Evolutionary conservation across 2,329 filamentous ascomycete species (phyloP), one percentile per base, ranked within the genome.

Genomic region (Dactylellina haptotyla): DNA sequence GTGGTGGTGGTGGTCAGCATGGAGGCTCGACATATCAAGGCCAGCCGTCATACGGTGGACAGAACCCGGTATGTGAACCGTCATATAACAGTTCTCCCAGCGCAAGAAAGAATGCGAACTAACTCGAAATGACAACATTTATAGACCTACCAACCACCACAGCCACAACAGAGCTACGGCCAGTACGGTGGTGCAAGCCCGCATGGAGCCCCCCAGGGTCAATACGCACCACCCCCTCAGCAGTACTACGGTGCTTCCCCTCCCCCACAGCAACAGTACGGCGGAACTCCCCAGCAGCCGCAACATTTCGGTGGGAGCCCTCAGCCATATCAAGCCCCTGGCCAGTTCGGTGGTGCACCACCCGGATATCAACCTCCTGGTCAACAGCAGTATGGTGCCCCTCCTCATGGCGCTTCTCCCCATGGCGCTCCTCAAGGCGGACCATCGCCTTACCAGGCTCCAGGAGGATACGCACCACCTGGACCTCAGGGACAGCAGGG

Each of bases 371-470:
- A 75, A 39, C 54, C 45, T 23, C 63, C 66, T 16, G 75, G 75
- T 20, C 75, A 75, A 28, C 65, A 71, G 12, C 76, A 77, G 41
- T 77, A 76, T 57, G 76, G 76, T 39, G 73, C 61, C 14, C 74
- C 73, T 37, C 74, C 37, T 30, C 69, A 73, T n/a, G 63, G 57
- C 18, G 25, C 50, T 43, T 50, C 51, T 20, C 58, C 54, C 25
- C 48, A 63, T 39, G 34, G 39, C 3, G 30, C 30, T 6, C 63
- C 18, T n/a, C 53, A 25, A 20, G 37, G 39, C 9, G 57, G 59
- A 23, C 72, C 70, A 12, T 51, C 66, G 10, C 69, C 32, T 51
- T 65, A 75, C 39, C 71, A 75, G 50, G 48, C 45, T 23, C 64
- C 72, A 18, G 67, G 62, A 39, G 56, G 63, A 18, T 74, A 72